Evolutionary conservation across 1,139 yeast species (phyloP).

Genomic region (Geotrichum phurueaensis): DNA sequence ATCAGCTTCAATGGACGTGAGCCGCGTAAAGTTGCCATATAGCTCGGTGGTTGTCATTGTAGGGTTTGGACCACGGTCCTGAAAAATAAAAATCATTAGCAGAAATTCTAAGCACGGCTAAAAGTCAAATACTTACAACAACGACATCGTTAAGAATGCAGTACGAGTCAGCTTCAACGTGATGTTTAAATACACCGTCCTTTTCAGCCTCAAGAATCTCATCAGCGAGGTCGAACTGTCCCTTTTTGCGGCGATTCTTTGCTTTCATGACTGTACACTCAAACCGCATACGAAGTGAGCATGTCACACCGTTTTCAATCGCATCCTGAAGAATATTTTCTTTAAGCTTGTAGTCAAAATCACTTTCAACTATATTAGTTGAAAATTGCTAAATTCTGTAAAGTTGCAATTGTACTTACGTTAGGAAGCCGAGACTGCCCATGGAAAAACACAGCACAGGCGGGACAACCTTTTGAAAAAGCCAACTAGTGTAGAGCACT

Average conservation of each 20-base stretch:
- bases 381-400: slow-evolving; percentile 7
- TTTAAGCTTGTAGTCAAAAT: slow-evolving; percentile 59
- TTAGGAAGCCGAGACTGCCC: slow-evolving; percentile 78
- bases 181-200: slow-evolving; percentile 28
- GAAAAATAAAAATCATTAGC: not conserved
- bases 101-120: not conserved
- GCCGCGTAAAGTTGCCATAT: slow-evolving; percentile 64
- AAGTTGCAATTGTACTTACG: slow-evolving; percentile 28
- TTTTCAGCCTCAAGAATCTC: slow-evolving; percentile 35
- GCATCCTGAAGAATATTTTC: slow-evolving; percentile 50
- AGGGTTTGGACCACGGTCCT: slow-evolving; percentile 78
- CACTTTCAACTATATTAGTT: slow-evolving; percentile 30
- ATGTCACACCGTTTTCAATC: slow-evolving; percentile 55
- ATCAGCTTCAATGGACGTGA: slow-evolving; percentile 84
- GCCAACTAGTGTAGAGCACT: slow-evolving; percentile 59
- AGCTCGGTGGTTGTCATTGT: slow-evolving; percentile 72
- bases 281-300: slow-evolving; percentile 67
- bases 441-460: slow-evolving; percentile 77
- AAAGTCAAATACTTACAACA: slow-evolving; percentile 32
- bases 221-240: slow-evolving; percentile 24
- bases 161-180: slow-evolving; percentile 35
- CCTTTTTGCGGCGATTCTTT: slow-evolving; percentile 19
- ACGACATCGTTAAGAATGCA: slow-evolving; percentile 82
- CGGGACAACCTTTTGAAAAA: slow-evolving; percentile 65
- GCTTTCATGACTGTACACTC: slow-evolving; percentile 65